These are phyloP conservation scores for Rhododendron molle DNA, from an alignment of 148 eudicot species.

Conservation along the genomic window DNA sequence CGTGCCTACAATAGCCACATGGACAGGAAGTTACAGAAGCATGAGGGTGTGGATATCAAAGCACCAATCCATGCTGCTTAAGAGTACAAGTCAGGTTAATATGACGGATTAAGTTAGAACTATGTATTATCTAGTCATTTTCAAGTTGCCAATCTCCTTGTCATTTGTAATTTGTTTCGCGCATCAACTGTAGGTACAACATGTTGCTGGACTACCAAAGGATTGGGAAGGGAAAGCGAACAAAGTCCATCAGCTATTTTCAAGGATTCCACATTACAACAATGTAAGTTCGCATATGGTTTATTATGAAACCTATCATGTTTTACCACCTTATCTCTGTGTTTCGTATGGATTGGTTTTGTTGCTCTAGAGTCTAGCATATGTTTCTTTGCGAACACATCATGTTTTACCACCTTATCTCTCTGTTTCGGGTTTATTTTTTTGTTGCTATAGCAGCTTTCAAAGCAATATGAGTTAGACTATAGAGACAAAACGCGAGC, in stretches of 20 bases:
- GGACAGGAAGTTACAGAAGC: constrained; percentile 87
- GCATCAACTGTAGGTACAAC: constrained; percentile 33
- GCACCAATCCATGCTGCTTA: constrained; percentile 63
- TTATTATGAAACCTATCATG: neutral
- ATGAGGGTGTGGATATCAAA: constrained; percentile 82
- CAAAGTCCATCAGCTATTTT: constrained; percentile 56
- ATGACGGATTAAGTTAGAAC: neutral
- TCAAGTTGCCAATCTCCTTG: neutral
- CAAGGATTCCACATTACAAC: constrained; percentile 74
- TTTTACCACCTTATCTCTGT: neutral
- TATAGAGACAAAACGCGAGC: constrained; percentile 77
- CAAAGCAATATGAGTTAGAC: constrained; percentile 84
- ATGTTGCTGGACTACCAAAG: constrained; percentile 51
- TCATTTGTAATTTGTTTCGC: neutral
- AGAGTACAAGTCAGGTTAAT: constrained; percentile 55
- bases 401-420: neutral
- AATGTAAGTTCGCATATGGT: constrained; percentile 30
- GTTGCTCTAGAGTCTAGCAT: constrained; percentile 9
- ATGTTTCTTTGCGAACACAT: neutral
- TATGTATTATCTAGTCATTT: neutral
- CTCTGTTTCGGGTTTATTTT: neutral
- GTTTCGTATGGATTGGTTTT: neutral
- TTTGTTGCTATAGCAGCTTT: constrained; percentile 30
- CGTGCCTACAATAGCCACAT: constrained; percentile 73
- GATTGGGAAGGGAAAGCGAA: constrained; percentile 59